Percentiles rank a stretch among this genome's conserved stretches.
Evolutionary conservation across 2,329 filamentous ascomycete species (phyloP).

Genomic region (Ophiostoma fasciatum): DNA sequence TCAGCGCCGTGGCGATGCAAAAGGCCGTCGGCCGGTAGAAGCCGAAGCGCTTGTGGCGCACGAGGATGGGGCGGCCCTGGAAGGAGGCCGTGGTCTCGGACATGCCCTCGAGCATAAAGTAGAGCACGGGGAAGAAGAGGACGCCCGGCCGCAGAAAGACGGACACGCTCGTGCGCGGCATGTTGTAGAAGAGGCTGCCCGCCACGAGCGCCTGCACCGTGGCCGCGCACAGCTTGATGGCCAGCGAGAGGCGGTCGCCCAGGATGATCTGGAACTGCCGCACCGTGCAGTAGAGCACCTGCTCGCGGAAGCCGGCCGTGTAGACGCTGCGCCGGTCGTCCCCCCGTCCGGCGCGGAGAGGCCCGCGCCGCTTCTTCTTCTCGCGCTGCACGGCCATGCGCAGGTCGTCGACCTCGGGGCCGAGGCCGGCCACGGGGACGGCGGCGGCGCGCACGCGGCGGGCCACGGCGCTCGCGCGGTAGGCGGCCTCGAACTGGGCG

Average conservation of each 20-base stretch:
- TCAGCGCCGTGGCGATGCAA: conserved; percentile 39
- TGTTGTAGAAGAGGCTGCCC: conserved; percentile 62
- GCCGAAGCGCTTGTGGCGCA: conserved; percentile 29
- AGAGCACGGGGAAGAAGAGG: conserved; percentile 37
- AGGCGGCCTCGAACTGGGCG: conserved; percentile 45
- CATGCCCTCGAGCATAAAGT: conserved; percentile 51
- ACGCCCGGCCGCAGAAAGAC: conserved; percentile 43
- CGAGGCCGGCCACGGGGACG: conserved; percentile 30
- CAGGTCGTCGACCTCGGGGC: conserved; percentile 16
- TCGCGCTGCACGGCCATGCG: conserved; percentile 2
- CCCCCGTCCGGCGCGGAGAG: not conserved
- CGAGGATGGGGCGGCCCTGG: conserved; percentile 23
- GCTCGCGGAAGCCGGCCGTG: conserved; percentile 58
- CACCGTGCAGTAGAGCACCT: conserved; percentile 53
- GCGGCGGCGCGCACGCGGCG: conserved; percentile 34
- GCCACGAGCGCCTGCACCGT: conserved; percentile 60
- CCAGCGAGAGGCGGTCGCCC: conserved; percentile 60
- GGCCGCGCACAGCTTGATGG: conserved; percentile 69
- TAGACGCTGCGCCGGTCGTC: conserved; percentile 27
- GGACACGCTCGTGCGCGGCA: conserved; percentile 41
- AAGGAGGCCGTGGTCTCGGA: conserved; percentile 51
- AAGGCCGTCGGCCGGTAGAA: conserved; percentile 41
- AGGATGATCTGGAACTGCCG: conserved; percentile 67
- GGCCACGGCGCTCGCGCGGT: conserved; percentile 28
- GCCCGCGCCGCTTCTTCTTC: conserved; percentile 1